Evolutionary conservation across 2,329 filamentous ascomycete species (phyloP).

Genomic region (Cordyceps sp.): DNA sequence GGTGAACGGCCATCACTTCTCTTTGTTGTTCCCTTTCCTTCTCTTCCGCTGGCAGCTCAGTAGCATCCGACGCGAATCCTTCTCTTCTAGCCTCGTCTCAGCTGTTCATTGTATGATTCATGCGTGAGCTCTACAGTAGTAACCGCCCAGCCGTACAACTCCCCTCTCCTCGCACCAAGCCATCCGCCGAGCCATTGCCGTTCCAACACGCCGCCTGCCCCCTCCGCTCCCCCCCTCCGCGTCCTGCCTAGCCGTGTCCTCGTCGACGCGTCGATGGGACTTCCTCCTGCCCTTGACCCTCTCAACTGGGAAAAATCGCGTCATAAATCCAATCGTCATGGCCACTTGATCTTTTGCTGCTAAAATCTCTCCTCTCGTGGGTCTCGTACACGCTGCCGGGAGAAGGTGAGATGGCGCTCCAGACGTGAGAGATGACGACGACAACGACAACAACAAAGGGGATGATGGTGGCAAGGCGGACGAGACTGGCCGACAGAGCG

Average conservation of each 20-base stretch:
- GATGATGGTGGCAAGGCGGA: too few relatives aligned
- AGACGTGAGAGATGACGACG: too few relatives aligned
- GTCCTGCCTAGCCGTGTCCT: neutral
- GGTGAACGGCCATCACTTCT: too few relatives aligned
- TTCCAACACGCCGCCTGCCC: neutral
- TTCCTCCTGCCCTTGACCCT: too few relatives aligned
- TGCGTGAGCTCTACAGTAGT: slow-evolving; percentile 13
- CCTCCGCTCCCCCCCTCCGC: neutral
- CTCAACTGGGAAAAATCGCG: too few relatives aligned
- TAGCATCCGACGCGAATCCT: neutral
- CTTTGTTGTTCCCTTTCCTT: neutral
- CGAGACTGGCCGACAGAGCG: too few relatives aligned
- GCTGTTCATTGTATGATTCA: slow-evolving; percentile 6
- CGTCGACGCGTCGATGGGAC: too few relatives aligned
- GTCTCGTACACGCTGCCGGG: neutral
- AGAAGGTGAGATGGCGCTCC: too few relatives aligned
- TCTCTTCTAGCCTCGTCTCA: neutral
- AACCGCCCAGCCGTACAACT: slow-evolving; percentile 3
- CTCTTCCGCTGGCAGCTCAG: too few relatives aligned
- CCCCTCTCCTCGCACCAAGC: neutral
- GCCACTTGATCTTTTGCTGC: slow-evolving; percentile 3
- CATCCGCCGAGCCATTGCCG: neutral
- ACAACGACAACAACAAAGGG: too few relatives aligned
- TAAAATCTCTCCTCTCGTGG: neutral
- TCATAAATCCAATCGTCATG: slow-evolving; percentile 8